phyloP scores from a whole-genome alignment of 805 yeast genomes.

The Candida ulmi region DNA sequence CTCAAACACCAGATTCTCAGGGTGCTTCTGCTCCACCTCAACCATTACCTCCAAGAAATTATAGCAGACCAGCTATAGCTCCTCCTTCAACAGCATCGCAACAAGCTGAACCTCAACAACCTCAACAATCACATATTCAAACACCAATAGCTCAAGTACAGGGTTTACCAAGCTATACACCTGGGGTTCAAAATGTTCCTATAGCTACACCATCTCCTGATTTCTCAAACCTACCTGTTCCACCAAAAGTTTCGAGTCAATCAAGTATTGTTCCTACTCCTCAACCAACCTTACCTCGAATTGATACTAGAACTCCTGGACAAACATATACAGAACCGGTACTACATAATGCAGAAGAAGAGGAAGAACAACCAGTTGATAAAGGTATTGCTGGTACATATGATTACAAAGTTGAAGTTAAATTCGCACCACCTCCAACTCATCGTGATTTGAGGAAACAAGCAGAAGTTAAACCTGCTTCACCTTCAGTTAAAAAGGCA shows the following conservation, averaged over 20 bases:
- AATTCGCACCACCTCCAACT: constrained; percentile 30
- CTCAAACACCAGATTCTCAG: not conserved
- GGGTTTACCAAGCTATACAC: not conserved
- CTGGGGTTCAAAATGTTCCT: too few relatives aligned
- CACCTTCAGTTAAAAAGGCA: too few relatives aligned
- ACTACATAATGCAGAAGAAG: constrained; percentile 5
- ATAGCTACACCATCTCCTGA: constrained; percentile 17
- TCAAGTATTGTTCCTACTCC: constrained; percentile 1
- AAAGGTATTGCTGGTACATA: constrained; percentile 30
- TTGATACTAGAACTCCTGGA: not conserved
- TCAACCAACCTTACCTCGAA: not conserved
- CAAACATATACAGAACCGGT: not conserved
- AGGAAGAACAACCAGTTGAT: constrained; percentile 9
- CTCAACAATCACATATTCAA: not conserved
- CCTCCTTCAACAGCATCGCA: too few relatives aligned
- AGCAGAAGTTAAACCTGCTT: too few relatives aligned
- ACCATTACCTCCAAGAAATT: not conserved
- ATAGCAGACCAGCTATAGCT: not conserved
- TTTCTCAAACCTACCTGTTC: constrained; percentile 14
- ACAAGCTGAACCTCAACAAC: not conserved
- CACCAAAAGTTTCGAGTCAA: constrained; percentile 6
- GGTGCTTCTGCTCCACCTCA: not conserved
- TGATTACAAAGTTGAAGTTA: constrained; percentile 26
- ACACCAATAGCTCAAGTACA: not conserved
- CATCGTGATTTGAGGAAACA: constrained; percentile 11